Evolutionary conservation across 176 grass and related monocot genomes (phyloP), one percentile per base, ranked within the genome.

Genomic region (Oryza australiensis): DNA sequence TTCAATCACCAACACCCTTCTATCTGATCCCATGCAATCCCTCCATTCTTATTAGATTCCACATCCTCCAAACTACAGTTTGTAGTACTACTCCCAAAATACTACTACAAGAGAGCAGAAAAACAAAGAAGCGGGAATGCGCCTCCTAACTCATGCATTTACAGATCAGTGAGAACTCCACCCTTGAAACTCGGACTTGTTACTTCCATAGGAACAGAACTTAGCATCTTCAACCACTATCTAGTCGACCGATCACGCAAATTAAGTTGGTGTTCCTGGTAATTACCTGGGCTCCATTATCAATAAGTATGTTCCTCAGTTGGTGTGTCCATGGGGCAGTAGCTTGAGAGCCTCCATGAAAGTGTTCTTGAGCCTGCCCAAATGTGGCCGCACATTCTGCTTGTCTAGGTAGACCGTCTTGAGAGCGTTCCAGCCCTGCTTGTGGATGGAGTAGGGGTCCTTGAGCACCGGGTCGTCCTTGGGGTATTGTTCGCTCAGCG

Each of bases 301-400:
- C 1, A 68, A 53, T 37, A 37, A 35, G 10, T 8, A 8, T 12
- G 77, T 27, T 62, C 2, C 7, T 63, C 70, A 83, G 63, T 66
- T 76, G n/a, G 1, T 78, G 9, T 64, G 80, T 1, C 66, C 82
- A 74, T 93, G 95, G 20, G 92, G 95, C 66, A 98, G 77, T 42
- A 87, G 75, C 57, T 82, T 88, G 33, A 94, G 92, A 9, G 95
- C 95, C 49, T 94, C 86, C 72, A 80, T 16, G 46, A 98, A 77
- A 0, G 90, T 93, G 48, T 88, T 91, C 92, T 88, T 94, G 77
- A 98, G 90, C 85, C 92, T 85, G 0, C 88, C 90, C 13, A 98
- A 42, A 67, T 94, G 95, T 3, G 92, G 95, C 88, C 83, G 73
- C 16, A 98, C 86, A 33, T 98, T 89, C 83, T 98, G 95, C 86